Percentiles rank a stretch among this genome's conserved stretches.
Conservation (phyloP, 2,329 filamentous ascomycete genomes). For the Colletotrichum abscissum region DNA sequence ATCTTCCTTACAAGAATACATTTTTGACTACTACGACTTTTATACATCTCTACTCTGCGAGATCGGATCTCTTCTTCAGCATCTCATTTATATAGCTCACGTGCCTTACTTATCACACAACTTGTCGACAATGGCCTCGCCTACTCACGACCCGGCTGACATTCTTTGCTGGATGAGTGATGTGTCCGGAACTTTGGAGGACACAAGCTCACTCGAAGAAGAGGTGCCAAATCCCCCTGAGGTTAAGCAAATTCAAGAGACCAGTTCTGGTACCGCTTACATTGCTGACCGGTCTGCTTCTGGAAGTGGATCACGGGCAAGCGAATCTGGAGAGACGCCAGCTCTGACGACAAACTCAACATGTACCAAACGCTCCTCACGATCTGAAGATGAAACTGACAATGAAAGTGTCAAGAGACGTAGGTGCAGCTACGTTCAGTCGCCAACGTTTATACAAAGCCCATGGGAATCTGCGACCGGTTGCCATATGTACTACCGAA, state of each 20-base stretch:
- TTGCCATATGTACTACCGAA: too few species aligned
- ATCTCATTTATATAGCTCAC: too few species aligned
- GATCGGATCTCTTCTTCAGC: not conserved
- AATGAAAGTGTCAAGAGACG: not conserved
- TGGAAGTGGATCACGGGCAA: not conserved
- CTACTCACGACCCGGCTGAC: not conserved
- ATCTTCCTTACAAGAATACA: too few species aligned
- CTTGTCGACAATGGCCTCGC: not conserved
- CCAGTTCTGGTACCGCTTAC: not conserved
- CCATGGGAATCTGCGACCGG: too few species aligned
- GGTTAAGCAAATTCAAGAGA: not conserved
- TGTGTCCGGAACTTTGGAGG: not conserved
- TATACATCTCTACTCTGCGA: not conserved
- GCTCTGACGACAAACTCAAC: not conserved
- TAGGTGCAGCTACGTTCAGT: not conserved
- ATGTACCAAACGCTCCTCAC: not conserved
- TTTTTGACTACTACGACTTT: too few species aligned
- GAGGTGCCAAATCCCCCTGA: not conserved
- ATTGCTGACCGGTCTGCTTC: not conserved
- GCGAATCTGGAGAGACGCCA: not conserved
- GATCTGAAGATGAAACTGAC: not conserved
- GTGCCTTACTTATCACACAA: too few species aligned
- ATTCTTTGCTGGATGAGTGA: not conserved
- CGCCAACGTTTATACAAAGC: too few species aligned
- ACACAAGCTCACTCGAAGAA: not conserved